Evolutionary conservation across 2,329 filamentous ascomycete species (phyloP).

Genomic region (Nemania serpens): DNA sequence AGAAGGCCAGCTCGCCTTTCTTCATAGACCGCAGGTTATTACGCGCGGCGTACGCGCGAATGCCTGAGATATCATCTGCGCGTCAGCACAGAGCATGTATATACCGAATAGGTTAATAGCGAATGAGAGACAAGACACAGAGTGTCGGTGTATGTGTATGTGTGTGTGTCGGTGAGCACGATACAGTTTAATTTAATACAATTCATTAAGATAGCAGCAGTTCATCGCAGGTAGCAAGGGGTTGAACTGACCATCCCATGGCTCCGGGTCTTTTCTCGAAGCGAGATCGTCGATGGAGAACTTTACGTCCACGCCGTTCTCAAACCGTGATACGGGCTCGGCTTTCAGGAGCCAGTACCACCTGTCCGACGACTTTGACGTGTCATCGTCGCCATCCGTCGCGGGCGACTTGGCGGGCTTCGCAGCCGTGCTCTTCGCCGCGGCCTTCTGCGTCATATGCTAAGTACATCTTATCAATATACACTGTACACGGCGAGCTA

Average conservation of each 20-base stretch:
- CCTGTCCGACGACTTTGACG: conserved; percentile 24
- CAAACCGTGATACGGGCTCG: conserved; percentile 83
- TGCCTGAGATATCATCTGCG: conserved; percentile 35
- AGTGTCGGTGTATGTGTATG: no score
- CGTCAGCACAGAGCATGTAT: conserved; percentile 26
- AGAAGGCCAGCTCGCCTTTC: conserved; percentile 89
- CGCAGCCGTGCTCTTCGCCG: conserved; percentile 2
- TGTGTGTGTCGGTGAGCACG: no score
- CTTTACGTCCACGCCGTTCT: conserved; percentile 85
- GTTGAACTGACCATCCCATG: conserved; percentile 78
- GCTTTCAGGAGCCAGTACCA: conserved; percentile 84
- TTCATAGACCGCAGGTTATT: conserved; percentile 94
- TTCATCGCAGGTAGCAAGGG: background rate
- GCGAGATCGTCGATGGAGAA: conserved; percentile 94
- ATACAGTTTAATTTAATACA: conserved; percentile 1
- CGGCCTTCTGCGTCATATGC: background rate
- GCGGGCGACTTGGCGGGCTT: conserved; percentile 22
- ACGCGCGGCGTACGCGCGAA: conserved; percentile 60
- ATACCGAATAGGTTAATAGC: conserved; percentile 18
- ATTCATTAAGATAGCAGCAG: background rate
- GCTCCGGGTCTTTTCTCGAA: conserved; percentile 74
- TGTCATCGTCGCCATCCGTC: conserved; percentile 3
- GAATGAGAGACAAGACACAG: conserved; percentile 31
- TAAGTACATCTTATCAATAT: background rate
- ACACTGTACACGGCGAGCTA: background rate